phyloP scores from a whole-genome alignment of 2,329 filamentous ascomycete genomes.

The Diplocarpon rosae region DNA sequence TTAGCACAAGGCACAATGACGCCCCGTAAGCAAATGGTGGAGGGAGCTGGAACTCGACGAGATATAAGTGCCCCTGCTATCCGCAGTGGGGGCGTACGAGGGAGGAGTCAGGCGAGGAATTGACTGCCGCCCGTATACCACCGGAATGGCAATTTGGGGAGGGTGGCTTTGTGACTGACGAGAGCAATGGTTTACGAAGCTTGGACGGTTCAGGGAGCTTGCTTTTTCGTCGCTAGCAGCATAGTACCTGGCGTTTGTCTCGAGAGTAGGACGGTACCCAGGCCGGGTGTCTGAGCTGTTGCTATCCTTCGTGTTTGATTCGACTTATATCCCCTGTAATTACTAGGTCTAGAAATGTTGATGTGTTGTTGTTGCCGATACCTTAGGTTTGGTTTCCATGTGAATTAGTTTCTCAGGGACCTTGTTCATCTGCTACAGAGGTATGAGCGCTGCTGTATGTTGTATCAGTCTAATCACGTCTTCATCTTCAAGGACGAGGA shows the following conservation, averaged over 20 bases:
- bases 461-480: background rate
- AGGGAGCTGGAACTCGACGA: slow-evolving; percentile 16
- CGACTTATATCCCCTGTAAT: slow-evolving; percentile 11
- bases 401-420: background rate
- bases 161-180: background rate
- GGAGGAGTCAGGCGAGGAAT: slow-evolving; percentile 15
- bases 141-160: background rate
- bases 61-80: slow-evolving; percentile 26
- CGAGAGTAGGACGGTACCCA: slow-evolving; percentile 5
- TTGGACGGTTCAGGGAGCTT: slow-evolving; percentile 5
- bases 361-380: background rate
- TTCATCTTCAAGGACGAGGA: background rate
- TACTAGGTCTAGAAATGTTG: slow-evolving; percentile 5
- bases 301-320: background rate
- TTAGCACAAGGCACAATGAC: slow-evolving; percentile 53
- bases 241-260: slow-evolving; percentile 23
- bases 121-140: background rate
- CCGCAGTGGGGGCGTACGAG: slow-evolving; percentile 17
- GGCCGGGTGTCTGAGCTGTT: slow-evolving; percentile 10
- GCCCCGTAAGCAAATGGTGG: slow-evolving; percentile 36
- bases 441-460: background rate
- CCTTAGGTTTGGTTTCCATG: background rate
- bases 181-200: background rate
- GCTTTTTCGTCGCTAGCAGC: slow-evolving; percentile 9
- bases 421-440: background rate